Conservation (phyloP, 169 alveolate species). For the Plasmodium yoelii region DNA sequence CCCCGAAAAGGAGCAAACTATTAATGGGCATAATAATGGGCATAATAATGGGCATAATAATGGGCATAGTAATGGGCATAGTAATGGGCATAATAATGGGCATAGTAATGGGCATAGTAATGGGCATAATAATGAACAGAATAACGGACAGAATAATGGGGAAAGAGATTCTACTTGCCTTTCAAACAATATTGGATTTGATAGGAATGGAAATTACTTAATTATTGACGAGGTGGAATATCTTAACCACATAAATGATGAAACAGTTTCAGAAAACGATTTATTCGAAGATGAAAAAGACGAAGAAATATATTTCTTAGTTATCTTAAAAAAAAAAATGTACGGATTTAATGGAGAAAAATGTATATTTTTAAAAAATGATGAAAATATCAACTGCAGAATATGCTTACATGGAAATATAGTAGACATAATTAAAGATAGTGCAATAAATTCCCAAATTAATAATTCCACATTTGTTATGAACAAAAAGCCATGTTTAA, state of each 20-base stretch:
- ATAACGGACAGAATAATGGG: background rate
- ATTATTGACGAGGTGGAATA: background rate
- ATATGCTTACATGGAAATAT: conserved; percentile 51
- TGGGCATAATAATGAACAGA: too few relatives aligned
- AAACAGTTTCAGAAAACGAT: background rate
- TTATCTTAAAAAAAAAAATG: conserved; percentile 24
- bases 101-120: background rate
- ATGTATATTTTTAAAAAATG: conserved; percentile 62
- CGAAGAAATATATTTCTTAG: conserved; percentile 33
- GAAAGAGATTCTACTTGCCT: background rate
- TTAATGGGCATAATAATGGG: background rate
- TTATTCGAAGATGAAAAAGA: background rate
- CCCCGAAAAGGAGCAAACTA: background rate
- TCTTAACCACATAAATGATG: background rate
- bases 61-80: background rate
- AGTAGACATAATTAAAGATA: conserved; percentile 29
- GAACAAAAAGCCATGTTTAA: conserved; percentile 30
- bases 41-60: background rate
- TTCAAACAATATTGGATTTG: background rate
- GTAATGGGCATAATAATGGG: background rate
- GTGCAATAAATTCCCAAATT: background rate
- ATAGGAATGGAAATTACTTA: conserved; percentile 4
- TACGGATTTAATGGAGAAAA: conserved; percentile 28
- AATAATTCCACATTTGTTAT: conserved; percentile 15
- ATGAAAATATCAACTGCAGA: conserved; percentile 35